Base-by-base conservation (phyloP, 1,284 basidiomycete species). In the Ceratobasidium sp. region DNA sequence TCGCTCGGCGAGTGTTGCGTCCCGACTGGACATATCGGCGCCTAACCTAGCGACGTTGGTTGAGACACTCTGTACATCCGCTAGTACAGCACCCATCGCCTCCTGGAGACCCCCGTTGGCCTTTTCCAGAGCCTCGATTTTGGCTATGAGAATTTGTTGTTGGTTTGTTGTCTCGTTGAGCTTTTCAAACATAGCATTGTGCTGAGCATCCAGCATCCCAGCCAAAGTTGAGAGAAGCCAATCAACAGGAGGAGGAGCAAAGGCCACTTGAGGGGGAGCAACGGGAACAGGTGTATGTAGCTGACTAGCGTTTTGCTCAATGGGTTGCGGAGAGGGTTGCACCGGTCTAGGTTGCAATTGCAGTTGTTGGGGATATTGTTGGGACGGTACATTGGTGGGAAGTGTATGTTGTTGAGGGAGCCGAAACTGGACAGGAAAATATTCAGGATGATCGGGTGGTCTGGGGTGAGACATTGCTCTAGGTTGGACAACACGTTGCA, bases 11-110 rank as follows among this genome's bases (percentile, higher is more conserved):
- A 60, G 29, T n/a, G 40, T 60, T 12, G 42, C 57, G 29, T 60
- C 57, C 29, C 57, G 38, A 29, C 57, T 60, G 8, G 57, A 40
- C 57, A 60, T 60, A 27, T 60, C 57, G 7, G 38, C 29, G 2
- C 57, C 57, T 10, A 60, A 42, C 29, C 27, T 17, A n/a, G 42
- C 22, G 12, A 60, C 57, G 2, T 34, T 22, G 7, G 7, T 22
- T 7, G 40, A 31, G 13, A 60, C 42, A 3, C 22, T 20, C 25
- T 47, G 42, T 20, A 60, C 4, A 8, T 40, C 8, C 43, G 40
- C 27, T 12, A 17, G 27, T 13, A 60, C 31, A 10, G 57, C 22
- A 17, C 22, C 32, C 13, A 60, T 49, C 8, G 38, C 29, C 20
- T 60, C 17, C 25, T 34, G 57, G 13, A 29, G 22, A 29, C 3